Conservation (phyloP, 345 rosid species). For the Lumnitzera racemosa region DNA sequence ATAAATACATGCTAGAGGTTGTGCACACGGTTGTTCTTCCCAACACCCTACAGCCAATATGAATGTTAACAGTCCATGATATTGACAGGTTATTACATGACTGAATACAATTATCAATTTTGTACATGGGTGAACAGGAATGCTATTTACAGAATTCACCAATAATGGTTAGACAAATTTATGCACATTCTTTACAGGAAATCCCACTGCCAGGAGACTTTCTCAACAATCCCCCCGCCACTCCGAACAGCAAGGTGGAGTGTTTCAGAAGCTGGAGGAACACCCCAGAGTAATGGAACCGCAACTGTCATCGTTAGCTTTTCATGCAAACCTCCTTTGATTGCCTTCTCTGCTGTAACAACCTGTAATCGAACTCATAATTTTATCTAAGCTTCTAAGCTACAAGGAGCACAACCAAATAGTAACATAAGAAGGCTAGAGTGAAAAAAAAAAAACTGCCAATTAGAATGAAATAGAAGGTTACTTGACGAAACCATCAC, state of each 20-base stretch:
- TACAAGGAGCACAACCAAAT: background rate
- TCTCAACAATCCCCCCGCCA: conserved; percentile 94
- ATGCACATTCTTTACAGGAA: conserved; percentile 39
- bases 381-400: background rate
- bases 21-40: background rate
- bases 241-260: conserved; percentile 86
- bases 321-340: conserved; percentile 77
- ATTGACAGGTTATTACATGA: background rate
- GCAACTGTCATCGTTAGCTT: conserved; percentile 88
- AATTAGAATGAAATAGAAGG: too few relatives aligned
- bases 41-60: background rate
- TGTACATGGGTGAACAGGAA: conserved; percentile 21
- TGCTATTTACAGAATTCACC: conserved; percentile 27
- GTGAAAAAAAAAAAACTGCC: too few relatives aligned
- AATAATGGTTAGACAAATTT: conserved; percentile 9
- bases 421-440: too few relatives aligned
- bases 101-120: conserved; percentile 8
- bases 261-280: conserved; percentile 90
- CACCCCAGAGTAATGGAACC: conserved; percentile 94
- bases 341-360: conserved; percentile 73
- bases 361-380: conserved; percentile 25
- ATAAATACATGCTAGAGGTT: background rate
- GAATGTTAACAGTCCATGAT: background rate
- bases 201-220: conserved; percentile 91
- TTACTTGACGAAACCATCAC: too few relatives aligned